phyloP scores from a whole-genome alignment of 495 filamentous ascomycete species.

The Tetracladium setigerum region DNA sequence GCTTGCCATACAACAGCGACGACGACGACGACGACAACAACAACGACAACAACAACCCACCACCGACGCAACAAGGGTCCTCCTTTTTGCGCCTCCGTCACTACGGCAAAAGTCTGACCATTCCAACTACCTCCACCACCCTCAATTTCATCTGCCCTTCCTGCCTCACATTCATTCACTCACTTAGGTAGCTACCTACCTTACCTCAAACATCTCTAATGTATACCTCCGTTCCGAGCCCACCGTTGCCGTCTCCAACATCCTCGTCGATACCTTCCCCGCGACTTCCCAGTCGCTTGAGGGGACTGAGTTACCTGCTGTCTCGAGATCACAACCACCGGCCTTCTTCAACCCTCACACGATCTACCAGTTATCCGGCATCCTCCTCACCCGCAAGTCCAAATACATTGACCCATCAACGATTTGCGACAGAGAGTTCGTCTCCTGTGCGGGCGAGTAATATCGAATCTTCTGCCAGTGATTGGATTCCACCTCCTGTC shows the following conservation, averaged over 20 bases:
- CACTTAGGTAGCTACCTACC: too few relatives aligned
- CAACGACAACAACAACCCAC: not conserved
- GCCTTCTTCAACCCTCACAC: constrained; percentile 15
- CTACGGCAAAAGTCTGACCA: not conserved
- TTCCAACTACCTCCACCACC: constrained; percentile 6
- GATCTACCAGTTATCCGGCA: constrained; percentile 24
- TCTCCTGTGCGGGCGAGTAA: constrained; percentile 5
- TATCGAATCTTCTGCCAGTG: constrained; percentile 21
- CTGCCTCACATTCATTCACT: too few relatives aligned
- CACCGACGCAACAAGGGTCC: not conserved
- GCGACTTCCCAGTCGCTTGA: constrained; percentile 52
- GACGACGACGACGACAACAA: too few relatives aligned
- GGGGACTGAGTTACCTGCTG: constrained; percentile 61
- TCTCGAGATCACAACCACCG: constrained; percentile 53
- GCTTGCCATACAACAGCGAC: too few relatives aligned
- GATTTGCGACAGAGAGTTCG: constrained; percentile 11
- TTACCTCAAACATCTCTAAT: too few relatives aligned
- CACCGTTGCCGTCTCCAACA: too few relatives aligned
- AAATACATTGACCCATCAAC: constrained; percentile 21
- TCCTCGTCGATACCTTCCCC: constrained; percentile 24
- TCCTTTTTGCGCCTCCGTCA: not conserved
- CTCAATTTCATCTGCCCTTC: constrained; percentile 10
- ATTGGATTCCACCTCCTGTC: constrained; percentile 28
- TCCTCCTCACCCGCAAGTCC: constrained; percentile 16
- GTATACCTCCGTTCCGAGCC: too few relatives aligned